Conservation (phyloP, 345 rosid species). For the Cochlearia excelsa region DNA sequence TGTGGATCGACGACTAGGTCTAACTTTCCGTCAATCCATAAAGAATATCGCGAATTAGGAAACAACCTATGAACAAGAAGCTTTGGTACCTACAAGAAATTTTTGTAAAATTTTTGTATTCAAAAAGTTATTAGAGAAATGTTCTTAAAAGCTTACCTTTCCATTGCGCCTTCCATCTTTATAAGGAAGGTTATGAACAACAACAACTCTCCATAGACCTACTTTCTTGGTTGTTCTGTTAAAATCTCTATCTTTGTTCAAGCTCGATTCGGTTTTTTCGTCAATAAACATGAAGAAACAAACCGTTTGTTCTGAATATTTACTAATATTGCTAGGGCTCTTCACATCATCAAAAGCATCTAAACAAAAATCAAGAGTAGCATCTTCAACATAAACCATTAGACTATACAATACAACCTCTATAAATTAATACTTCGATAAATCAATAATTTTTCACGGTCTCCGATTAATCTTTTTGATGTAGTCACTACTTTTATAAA, state of each 20-base stretch:
- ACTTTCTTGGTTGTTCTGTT: constrained; percentile 46
- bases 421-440: no score
- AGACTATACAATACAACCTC: neutral
- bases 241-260: constrained; percentile 48
- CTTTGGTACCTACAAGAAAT: constrained; percentile 22
- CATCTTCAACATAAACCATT: constrained; percentile 14
- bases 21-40: constrained; percentile 80
- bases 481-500: no score
- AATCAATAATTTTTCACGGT: no score
- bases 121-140: neutral
- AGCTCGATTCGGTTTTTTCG: constrained; percentile 68
- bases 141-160: constrained; percentile 42
- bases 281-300: constrained; percentile 89
- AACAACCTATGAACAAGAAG: constrained; percentile 61
- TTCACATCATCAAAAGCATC: constrained; percentile 78
- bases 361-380: constrained; percentile 17
- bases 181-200: constrained; percentile 72
- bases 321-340: constrained; percentile 67
- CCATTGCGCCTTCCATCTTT: constrained; percentile 80
- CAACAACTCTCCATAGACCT: constrained; percentile 83
- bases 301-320: constrained; percentile 58
- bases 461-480: no score
- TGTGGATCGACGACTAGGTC: constrained; percentile 40
- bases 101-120: neutral
- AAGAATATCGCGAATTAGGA: constrained; percentile 74